These are phyloP conservation scores for Handroanthus guayacan DNA, from an alignment of 257 asterid species.

Conservation along the genomic window DNA sequence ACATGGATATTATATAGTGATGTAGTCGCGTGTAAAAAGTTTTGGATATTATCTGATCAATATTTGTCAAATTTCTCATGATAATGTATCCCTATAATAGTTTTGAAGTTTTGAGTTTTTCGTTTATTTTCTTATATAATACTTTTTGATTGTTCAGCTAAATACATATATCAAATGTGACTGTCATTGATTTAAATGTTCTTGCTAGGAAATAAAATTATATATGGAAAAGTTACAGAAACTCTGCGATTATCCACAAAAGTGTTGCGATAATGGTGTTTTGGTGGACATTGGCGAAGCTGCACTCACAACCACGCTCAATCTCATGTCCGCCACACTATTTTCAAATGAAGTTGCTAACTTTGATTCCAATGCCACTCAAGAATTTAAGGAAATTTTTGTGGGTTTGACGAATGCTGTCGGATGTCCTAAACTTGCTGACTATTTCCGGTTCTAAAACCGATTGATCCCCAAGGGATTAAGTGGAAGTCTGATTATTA, in stretches of 20 bases:
- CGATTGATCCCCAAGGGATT: conserved; percentile 48
- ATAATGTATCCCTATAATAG: no score
- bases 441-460: conserved; percentile 41
- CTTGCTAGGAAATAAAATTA: no score
- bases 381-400: conserved; percentile 42
- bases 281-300: conserved; percentile 39
- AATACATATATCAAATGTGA: no score
- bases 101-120: no score
- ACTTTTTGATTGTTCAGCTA: no score
- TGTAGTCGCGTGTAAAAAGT: no score
- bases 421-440: conserved; percentile 43
- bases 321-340: conserved; percentile 47
- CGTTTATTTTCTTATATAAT: no score
- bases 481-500: conserved; percentile 14
- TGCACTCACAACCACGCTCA: conserved; percentile 41
- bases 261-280: conserved; percentile 6
- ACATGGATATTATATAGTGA: no score
- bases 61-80: no score
- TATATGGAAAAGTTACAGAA: conserved; percentile 24
- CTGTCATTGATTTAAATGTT: no score
- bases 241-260: conserved; percentile 23
- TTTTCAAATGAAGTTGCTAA: conserved; percentile 41
- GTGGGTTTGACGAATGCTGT: conserved; percentile 32
- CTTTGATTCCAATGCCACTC: conserved; percentile 28
- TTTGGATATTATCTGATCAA: no score